phyloP scores from a whole-genome alignment of 192 early-diverging fungal species.

The Helicostylum pulchrum region DNA sequence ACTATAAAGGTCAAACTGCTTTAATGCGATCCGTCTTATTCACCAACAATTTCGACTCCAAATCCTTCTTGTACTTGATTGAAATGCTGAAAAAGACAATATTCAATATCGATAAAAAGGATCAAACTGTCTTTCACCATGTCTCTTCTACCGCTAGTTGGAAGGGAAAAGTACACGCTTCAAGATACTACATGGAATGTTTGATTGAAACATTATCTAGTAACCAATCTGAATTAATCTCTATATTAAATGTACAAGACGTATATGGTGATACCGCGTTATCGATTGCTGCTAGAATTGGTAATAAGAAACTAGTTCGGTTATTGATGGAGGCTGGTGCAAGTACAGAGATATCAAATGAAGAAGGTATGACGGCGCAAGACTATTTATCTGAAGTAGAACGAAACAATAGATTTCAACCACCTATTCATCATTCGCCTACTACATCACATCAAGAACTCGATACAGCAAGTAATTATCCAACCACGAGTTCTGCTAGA shows the following conservation, averaged over 20 bases:
- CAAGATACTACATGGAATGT: conserved; percentile 89
- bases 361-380: conserved; percentile 18
- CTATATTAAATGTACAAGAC: conserved; percentile 76
- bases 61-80: conserved; percentile 72
- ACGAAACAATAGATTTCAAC: not conserved
- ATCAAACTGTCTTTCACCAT: conserved; percentile 91
- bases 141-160: conserved; percentile 67
- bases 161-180: conserved; percentile 68
- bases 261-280: conserved; percentile 78
- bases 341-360: conserved; percentile 1
- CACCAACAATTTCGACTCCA: conserved; percentile 83
- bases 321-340: conserved; percentile 63
- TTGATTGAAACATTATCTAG: conserved; percentile 67
- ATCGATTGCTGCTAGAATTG: conserved; percentile 61
- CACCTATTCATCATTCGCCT: not conserved
- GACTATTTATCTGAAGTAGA: conserved; percentile 4
- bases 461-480: not conserved
- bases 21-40: conserved; percentile 88
- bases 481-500: not conserved
- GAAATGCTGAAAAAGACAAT: conserved; percentile 78
- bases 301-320: conserved; percentile 56
- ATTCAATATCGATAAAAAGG: conserved; percentile 68
- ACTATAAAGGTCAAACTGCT: conserved; percentile 85
- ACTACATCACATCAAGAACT: not conserved
- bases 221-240: conserved; percentile 71